phyloP scores from a whole-genome alignment of 2,329 filamentous ascomycete species.

The Thielaviopsis musarum region DNA sequence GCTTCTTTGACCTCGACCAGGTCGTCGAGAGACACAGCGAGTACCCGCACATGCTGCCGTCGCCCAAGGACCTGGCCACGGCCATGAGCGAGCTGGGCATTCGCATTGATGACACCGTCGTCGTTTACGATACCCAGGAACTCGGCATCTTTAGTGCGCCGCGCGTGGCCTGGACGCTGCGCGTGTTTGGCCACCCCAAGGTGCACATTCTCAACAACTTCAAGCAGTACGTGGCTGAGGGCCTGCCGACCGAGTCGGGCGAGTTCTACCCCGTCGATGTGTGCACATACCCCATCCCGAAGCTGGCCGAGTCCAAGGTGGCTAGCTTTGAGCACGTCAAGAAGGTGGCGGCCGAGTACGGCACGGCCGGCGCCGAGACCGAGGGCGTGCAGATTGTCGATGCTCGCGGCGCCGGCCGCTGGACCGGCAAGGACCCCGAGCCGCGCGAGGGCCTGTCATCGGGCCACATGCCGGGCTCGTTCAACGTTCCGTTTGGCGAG shows the following conservation, averaged over 20 bases:
- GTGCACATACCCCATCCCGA: slow-evolving; percentile 45
- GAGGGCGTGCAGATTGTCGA: slow-evolving; percentile 81
- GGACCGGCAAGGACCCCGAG: slow-evolving; percentile 68
- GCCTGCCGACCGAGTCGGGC: slow-evolving; percentile 67
- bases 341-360: slow-evolving; percentile 55
- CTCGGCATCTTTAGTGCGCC: slow-evolving; percentile 89
- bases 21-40: slow-evolving; percentile 75
- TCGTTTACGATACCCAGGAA: slow-evolving; percentile 87
- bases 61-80: slow-evolving; percentile 59
- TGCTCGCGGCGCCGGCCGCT: slow-evolving; percentile 64
- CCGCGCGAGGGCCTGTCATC: slow-evolving; percentile 73
- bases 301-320: slow-evolving; percentile 46
- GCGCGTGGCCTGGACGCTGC: slow-evolving; percentile 83
- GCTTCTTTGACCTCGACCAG: slow-evolving; percentile 92
- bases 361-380: slow-evolving; percentile 66
- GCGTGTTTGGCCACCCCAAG: slow-evolving; percentile 71
- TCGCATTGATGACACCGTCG: slow-evolving; percentile 69
- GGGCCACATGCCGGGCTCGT: slow-evolving; percentile 80
- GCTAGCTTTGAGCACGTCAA: slow-evolving; percentile 70
- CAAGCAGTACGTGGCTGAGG: slow-evolving; percentile 76
- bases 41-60: slow-evolving; percentile 94
- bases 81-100: slow-evolving; percentile 86
- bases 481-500: slow-evolving; percentile 62
- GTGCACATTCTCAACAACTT: slow-evolving; percentile 96
- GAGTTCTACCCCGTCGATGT: slow-evolving; percentile 51